A percentile compares a stretch with the other conserved stretches of the same genome.
Conservation (phyloP, 2,329 filamentous ascomycete species). For the Venturia oleaginea region DNA sequence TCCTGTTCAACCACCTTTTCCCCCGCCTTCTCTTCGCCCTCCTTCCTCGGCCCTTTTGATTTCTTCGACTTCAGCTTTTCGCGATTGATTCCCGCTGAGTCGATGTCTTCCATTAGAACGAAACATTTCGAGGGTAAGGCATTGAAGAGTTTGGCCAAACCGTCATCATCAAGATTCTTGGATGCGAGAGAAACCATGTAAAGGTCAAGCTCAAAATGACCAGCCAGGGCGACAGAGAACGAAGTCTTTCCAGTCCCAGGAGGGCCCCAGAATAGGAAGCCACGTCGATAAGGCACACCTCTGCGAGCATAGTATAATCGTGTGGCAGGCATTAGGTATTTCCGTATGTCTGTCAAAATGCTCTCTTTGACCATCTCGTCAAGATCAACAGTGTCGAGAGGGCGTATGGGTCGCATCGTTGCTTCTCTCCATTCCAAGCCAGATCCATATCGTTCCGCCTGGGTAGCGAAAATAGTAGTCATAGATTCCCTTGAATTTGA, state of each 20-base stretch:
- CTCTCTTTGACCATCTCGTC: constrained; percentile 7
- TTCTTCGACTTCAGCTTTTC: constrained; percentile 1
- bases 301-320: constrained; percentile 72
- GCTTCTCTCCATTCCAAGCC: not conserved
- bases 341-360: constrained; percentile 5
- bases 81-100: constrained; percentile 25
- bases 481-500: not conserved
- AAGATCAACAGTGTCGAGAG: constrained; percentile 6
- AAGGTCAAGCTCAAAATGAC: constrained; percentile 36
- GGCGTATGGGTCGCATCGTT: not conserved
- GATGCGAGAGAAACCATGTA: constrained; percentile 35
- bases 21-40: not conserved
- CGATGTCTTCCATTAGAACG: constrained; percentile 68
- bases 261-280: constrained; percentile 72
- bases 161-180: constrained; percentile 43
- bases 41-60: not conserved
- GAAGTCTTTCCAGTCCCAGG: constrained; percentile 69
- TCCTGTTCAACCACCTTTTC: not conserved
- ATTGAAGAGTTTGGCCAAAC: constrained; percentile 58
- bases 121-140: constrained; percentile 61
- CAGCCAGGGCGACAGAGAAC: constrained; percentile 43
- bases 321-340: constrained; percentile 53
- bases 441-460: not conserved
- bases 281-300: constrained; percentile 76
- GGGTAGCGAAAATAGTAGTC: not conserved